These are phyloP conservation scores for Neoboletus magnificus DNA, from an alignment of 768 basidiomycete genomes.

Conservation along the genomic window DNA sequence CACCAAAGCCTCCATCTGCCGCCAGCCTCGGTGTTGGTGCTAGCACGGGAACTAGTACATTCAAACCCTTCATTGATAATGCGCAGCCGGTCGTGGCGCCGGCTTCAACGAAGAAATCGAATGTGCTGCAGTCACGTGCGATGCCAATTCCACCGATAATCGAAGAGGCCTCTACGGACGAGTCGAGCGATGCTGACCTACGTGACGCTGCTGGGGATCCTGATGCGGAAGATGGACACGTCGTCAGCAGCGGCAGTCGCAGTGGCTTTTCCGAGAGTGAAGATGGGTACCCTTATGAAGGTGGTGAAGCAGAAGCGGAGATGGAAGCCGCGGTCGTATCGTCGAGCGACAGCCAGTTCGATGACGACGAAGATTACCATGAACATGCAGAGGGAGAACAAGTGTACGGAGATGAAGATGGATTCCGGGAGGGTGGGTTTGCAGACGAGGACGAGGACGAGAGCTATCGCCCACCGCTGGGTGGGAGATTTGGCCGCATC, in stretches of 20 bases:
- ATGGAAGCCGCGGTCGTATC: slow-evolving; percentile 25
- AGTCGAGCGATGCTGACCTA: slow-evolving; percentile 30
- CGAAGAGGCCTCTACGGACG: slow-evolving; percentile 31
- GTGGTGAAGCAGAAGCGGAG: slow-evolving; percentile 25
- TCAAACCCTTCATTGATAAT: slow-evolving; percentile 38
- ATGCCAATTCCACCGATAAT: slow-evolving; percentile 17
- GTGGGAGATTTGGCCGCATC: slow-evolving; percentile 77
- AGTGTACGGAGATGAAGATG: slow-evolving; percentile 23
- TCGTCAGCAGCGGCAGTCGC: slow-evolving; percentile 26
- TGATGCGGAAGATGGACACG: slow-evolving; percentile 25
- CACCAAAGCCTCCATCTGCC: slow-evolving; percentile 41
- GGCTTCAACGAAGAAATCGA: slow-evolving; percentile 20
- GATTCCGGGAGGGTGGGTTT: slow-evolving; percentile 27
- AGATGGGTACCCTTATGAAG: slow-evolving; percentile 33
- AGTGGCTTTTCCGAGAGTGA: slow-evolving; percentile 34
- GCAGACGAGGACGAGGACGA: slow-evolving; percentile 30
- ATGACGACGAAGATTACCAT: slow-evolving; percentile 29
- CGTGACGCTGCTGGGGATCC: slow-evolving; percentile 17
- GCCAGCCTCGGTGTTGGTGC: slow-evolving; percentile 5
- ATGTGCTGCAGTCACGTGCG: slow-evolving; percentile 18
- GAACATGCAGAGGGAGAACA: slow-evolving; percentile 8
- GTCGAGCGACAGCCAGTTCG: slow-evolving; percentile 32
- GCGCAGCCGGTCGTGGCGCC: slow-evolving; percentile 14
- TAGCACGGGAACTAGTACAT: slow-evolving; percentile 16
- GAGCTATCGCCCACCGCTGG: slow-evolving; percentile 46